Base-by-base conservation (phyloP, 768 basidiomycete species). In the Epithele typhae region DNA sequence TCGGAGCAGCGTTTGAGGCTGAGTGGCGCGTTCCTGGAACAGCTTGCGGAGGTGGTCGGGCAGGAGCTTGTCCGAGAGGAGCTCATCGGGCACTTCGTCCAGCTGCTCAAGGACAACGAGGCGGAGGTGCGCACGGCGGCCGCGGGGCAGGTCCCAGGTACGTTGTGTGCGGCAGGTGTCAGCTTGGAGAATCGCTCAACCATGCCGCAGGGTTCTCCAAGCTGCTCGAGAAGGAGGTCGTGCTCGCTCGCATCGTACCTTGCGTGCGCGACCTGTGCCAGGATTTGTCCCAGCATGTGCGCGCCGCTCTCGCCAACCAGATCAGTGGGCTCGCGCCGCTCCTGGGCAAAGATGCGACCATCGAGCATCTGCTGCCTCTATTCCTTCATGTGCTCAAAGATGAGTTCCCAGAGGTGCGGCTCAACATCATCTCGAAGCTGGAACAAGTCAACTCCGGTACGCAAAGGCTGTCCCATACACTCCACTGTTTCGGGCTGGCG, bases 401-500 rank as follows among this genome's bases (percentile, higher is more conserved):
- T 59, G 96, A 99, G 60, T 98, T 97, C 74, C 92, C 94, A 4
- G 96, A 99, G 60, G 96, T 99, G 39, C 78, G 96, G 53, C 69
- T 98, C 53, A 97, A 99, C 65, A 89, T 99, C 60, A 99, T 99
- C 70, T 92, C 92, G 73, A 98, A 98, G 68, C 79, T 99, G 35
- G 96, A 99, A 68, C 87, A 83, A 27, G 94, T 99, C 55, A 95
- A 98, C 64, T 73, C 77, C 41, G 93, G 93, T 93, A 62, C 43
- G 38, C 15, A n/a, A n/a, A n/a, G n/a, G n/a, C n/a, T 44, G 64
- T 43, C 25, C 4, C 23, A 30, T 45, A 19, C 44, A 17, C 30
- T 40, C 40, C 36, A 23, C n/a, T 21, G 18, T 24, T 37, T n/a
- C 34, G 49, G 43, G 49, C 48, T 23, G 40, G 24, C 53, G 47